phyloP scores from a whole-genome alignment of 2,329 filamentous ascomycete species.

The Plenodomus tracheiphilus region DNA sequence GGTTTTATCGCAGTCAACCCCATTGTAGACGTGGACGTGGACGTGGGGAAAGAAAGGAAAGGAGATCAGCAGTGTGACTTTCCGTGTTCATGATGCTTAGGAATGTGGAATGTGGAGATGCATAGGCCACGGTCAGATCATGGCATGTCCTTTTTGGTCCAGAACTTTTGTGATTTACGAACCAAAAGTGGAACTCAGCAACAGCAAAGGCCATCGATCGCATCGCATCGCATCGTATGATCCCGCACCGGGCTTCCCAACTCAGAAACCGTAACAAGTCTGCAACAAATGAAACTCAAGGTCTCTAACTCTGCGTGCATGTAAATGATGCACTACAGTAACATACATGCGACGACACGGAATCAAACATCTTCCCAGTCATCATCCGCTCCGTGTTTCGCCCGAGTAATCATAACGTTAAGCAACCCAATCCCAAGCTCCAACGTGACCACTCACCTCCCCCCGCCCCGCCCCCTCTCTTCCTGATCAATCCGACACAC shows the following conservation, averaged over 20 bases:
- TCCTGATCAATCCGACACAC: conserved; percentile 7
- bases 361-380: too few relatives aligned
- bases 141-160: conserved; percentile 4
- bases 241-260: too few relatives aligned
- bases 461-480: conserved; percentile 5
- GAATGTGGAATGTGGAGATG: conserved; percentile 23
- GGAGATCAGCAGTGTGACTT: conserved; percentile 21
- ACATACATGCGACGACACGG: too few relatives aligned
- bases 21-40: conserved; percentile 2
- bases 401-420: too few relatives aligned
- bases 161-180: too few relatives aligned
- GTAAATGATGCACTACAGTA: too few relatives aligned
- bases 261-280: conserved; percentile 1
- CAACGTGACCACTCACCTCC: conserved; percentile 5
- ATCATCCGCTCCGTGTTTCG: conserved; percentile 17
- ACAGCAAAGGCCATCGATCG: neutral
- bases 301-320: too few relatives aligned
- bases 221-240: too few relatives aligned
- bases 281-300: too few relatives aligned
- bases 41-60: conserved; percentile 15
- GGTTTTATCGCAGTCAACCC: conserved; percentile 5
- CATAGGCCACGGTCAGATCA: conserved; percentile 11
- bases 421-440: conserved; percentile 16
- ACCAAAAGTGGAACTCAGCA: too few relatives aligned
- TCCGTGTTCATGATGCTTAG: conserved; percentile 11